Evolutionary conservation across 164 flowering plant genomes (phyloP).

Genomic region (Amborella trichopoda): DNA sequence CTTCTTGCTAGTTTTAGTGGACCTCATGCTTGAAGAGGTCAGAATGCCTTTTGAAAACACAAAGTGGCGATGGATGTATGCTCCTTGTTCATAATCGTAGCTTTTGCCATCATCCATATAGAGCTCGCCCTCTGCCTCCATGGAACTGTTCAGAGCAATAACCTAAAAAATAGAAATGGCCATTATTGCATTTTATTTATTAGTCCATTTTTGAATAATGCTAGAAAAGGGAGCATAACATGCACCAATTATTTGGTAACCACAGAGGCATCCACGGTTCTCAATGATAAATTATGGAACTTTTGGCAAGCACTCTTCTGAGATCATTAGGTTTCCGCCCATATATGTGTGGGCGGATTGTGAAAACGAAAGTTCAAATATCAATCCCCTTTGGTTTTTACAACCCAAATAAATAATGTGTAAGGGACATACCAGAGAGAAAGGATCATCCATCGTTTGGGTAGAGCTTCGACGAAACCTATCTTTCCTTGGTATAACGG

Average conservation of each 20-base stretch:
- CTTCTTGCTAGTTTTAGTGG: constrained; percentile 15
- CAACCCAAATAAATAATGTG: too few relatives aligned
- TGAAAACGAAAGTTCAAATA: too few relatives aligned
- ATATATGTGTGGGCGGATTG: too few relatives aligned
- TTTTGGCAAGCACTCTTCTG: too few relatives aligned
- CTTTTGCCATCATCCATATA: constrained; percentile 93
- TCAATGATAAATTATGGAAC: too few relatives aligned
- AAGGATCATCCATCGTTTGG: constrained; percentile 94
- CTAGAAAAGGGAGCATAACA: too few relatives aligned
- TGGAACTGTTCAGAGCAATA: constrained; percentile 72
- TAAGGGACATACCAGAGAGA: constrained; percentile 71
- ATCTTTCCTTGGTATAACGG: constrained; percentile 86
- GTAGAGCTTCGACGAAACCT: constrained; percentile 86
- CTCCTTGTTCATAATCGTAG: constrained; percentile 69
- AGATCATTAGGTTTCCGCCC: too few relatives aligned
- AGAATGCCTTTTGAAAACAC: constrained; percentile 65
- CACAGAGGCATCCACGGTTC: too few relatives aligned
- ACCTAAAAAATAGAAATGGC: constrained; percentile 40
- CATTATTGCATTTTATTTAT: too few relatives aligned
- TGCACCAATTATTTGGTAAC: too few relatives aligned
- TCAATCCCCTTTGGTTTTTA: too few relatives aligned
- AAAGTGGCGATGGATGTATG: constrained; percentile 77
- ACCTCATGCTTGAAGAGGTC: constrained; percentile 34
- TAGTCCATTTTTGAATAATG: too few relatives aligned
- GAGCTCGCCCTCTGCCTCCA: constrained; percentile 85